Evolutionary conservation across 2,329 filamentous ascomycete genomes (phyloP).

Genomic region (Fusarium solani-melongenae): DNA sequence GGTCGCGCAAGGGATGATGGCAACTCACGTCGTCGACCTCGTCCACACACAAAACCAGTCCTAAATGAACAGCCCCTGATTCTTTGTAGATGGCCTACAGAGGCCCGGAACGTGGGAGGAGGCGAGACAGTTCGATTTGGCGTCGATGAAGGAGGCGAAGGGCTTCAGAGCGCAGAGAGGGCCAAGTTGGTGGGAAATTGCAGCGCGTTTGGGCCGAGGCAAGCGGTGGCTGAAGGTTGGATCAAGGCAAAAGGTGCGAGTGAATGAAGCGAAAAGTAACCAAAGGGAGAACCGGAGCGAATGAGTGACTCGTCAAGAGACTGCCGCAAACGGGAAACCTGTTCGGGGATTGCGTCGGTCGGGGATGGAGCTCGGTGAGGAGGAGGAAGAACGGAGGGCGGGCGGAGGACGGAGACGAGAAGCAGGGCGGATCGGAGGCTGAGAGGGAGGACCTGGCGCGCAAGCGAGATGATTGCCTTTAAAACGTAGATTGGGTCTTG

Average conservation of each 20-base stretch:
- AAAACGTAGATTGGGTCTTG: slow-evolving; percentile 53
- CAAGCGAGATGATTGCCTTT: slow-evolving; percentile 65
- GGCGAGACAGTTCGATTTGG: slow-evolving; percentile 29
- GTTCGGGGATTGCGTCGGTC: slow-evolving; percentile 43
- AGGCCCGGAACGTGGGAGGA: slow-evolving; percentile 35
- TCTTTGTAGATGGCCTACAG: slow-evolving; percentile 41
- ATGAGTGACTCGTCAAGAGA: slow-evolving; percentile 30
- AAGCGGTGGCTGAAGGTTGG: slow-evolving; percentile 25
- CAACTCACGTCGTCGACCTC: slow-evolving; percentile 42
- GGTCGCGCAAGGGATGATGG: slow-evolving; percentile 21
- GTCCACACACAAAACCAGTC: slow-evolving; percentile 35
- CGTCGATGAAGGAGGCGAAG: slow-evolving; percentile 21
- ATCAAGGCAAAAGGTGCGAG: slow-evolving; percentile 21
- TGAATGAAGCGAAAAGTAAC: slow-evolving; percentile 24
- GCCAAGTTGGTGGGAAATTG: slow-evolving; percentile 36
- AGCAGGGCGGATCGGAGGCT: slow-evolving; percentile 57
- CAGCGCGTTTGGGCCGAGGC: slow-evolving; percentile 31
- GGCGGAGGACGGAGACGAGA: slow-evolving; percentile 37
- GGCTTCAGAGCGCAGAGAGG: slow-evolving; percentile 20
- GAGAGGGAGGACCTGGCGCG: slow-evolving; percentile 57
- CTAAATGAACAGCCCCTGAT: slow-evolving; percentile 40
- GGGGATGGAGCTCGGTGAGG: slow-evolving; percentile 45
- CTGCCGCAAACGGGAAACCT: slow-evolving; percentile 36
- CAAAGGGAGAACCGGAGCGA: slow-evolving; percentile 25
- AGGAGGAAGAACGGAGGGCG: slow-evolving; percentile 40